A percentile compares a stretch with the other conserved stretches of the same genome.
Evolutionary conservation across 495 filamentous ascomycete species (phyloP).

Genomic region (Aspergillus conjunctus): DNA sequence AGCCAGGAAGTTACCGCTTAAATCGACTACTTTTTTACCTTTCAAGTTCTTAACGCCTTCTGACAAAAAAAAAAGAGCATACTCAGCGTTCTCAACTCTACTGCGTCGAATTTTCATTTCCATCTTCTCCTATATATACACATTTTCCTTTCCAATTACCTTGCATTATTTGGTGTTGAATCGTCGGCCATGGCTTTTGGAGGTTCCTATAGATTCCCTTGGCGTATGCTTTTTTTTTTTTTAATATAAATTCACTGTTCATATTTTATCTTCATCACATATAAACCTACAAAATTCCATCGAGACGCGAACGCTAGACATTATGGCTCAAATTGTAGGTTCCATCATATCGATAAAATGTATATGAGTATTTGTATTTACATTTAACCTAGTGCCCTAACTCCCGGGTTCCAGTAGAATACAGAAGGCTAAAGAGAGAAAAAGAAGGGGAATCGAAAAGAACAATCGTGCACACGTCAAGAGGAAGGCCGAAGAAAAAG

Average conservation of each 20-base stretch:
- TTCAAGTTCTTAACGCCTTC: neutral
- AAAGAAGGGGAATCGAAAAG: neutral
- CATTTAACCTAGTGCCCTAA: no score
- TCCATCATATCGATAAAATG: no score
- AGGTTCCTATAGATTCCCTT: slow-evolving; percentile 24
- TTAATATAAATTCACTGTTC: slow-evolving; percentile 8
- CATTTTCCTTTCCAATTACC: slow-evolving; percentile 6
- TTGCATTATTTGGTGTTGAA: slow-evolving; percentile 28
- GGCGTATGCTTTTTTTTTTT: slow-evolving; percentile 1
- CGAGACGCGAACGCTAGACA: no score
- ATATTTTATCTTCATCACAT: neutral
- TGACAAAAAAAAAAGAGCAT: slow-evolving; percentile 2
- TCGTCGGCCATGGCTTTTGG: slow-evolving; percentile 9
- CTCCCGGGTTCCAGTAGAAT: no score
- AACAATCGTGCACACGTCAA: neutral
- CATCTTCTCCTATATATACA: neutral
- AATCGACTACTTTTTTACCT: neutral
- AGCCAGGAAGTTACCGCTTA: slow-evolving; percentile 34
- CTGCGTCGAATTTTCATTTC: neutral
- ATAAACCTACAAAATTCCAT: no score
- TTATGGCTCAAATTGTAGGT: no score
- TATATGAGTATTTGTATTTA: no score
- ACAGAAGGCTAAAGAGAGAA: neutral
- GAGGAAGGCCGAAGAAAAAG: slow-evolving; percentile 21
- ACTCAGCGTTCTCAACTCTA: slow-evolving; percentile 2